phyloP scores from a whole-genome alignment of 371 early-diverging fungal species.

The Apophysomyces trapeziformis region DNA sequence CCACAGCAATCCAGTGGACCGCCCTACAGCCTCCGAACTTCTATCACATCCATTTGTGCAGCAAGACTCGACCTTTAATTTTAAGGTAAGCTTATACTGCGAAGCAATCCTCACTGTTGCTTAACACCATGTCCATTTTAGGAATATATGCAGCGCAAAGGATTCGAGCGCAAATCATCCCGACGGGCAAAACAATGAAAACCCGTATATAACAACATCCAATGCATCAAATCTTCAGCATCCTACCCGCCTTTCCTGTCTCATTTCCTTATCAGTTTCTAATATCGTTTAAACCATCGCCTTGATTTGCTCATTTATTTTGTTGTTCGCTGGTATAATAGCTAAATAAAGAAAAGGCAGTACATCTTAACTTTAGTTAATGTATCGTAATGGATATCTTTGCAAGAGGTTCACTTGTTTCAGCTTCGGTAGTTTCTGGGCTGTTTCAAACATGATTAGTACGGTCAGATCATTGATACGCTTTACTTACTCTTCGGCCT shows the following conservation, averaged over 20 bases:
- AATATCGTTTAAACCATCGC: not conserved
- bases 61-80: slow-evolving; percentile 59
- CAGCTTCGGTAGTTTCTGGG: not conserved
- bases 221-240: slow-evolving; percentile 3
- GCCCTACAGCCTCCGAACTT: slow-evolving; percentile 73
- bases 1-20: slow-evolving; percentile 59
- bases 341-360: not conserved
- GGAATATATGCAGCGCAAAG: slow-evolving; percentile 35
- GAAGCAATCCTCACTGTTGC: not conserved
- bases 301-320: slow-evolving; percentile 2
- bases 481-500: slow-evolving; percentile 1
- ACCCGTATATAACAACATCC: not conserved
- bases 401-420: not conserved
- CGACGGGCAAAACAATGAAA: slow-evolving; percentile 14
- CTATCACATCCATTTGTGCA: slow-evolving; percentile 59
- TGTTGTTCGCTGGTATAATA: slow-evolving; percentile 8
- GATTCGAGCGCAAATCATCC: slow-evolving; percentile 32
- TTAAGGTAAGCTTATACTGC: slow-evolving; percentile 44
- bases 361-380: not conserved
- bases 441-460: not conserved
- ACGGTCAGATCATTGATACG: not conserved
- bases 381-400: not conserved
- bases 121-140: slow-evolving; percentile 3
- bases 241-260: not conserved
- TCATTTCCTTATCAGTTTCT: not conserved